Conservation (phyloP, 371 early-diverging fungal species). For the Chytridium lagenaria region DNA sequence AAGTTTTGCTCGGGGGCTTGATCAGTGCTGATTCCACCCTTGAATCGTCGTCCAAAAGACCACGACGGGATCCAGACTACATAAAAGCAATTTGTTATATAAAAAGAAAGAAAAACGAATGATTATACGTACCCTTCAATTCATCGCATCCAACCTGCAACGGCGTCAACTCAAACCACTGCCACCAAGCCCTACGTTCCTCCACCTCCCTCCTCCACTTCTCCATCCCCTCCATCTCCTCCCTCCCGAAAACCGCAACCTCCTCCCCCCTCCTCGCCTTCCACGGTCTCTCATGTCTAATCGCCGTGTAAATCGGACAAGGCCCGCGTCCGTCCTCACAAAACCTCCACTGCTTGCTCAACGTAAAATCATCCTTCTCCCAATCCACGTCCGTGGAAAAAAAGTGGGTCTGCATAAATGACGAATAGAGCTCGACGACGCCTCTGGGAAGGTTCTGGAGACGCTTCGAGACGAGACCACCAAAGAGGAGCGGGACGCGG, state of each 20-base stretch:
- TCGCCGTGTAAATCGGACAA: conserved; percentile 79
- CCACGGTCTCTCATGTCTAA: conserved; percentile 62
- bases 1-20: conserved; percentile 67
- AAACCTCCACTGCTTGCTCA: conserved; percentile 57
- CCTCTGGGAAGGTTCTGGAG: conserved; percentile 22
- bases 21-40: conserved; percentile 62
- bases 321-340: conserved; percentile 70
- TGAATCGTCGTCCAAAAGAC: conserved; percentile 75
- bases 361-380: conserved; percentile 49
- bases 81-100: background rate
- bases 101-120: background rate
- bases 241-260: conserved; percentile 28
- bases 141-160: conserved; percentile 80
- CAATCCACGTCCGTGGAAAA: conserved; percentile 12
- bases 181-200: conserved; percentile 50
- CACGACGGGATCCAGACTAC: conserved; percentile 75
- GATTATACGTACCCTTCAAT: conserved; percentile 57
- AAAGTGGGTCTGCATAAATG: conserved; percentile 24
- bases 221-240: conserved; percentile 30
- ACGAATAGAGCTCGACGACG: conserved; percentile 30
- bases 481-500: conserved; percentile 29
- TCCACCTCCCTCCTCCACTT: conserved; percentile 16
- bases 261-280: conserved; percentile 13
- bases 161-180: conserved; percentile 83
- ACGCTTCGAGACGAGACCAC: conserved; percentile 22